Evolutionary conservation across 352 stramenopile species (phyloP).

Genomic region (Phytophthora rubi): DNA sequence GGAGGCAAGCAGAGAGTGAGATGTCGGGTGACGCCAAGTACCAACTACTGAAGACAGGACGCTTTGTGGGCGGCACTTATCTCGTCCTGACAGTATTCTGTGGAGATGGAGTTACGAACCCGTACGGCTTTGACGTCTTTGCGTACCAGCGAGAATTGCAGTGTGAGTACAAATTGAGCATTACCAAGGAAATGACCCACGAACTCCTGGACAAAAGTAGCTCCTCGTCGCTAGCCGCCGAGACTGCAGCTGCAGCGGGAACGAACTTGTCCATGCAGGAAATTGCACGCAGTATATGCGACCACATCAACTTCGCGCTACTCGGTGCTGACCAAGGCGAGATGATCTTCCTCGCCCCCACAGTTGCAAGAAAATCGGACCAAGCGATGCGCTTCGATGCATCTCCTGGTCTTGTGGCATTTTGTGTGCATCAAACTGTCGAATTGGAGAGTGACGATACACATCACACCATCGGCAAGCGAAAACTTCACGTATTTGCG

Average conservation of each 20-base stretch:
- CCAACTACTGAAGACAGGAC: slow-evolving; percentile 67
- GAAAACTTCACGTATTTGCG: slow-evolving; percentile 45
- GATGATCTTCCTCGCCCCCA: slow-evolving; percentile 58
- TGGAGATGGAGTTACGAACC: slow-evolving; percentile 65
- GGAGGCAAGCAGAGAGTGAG: slow-evolving; percentile 25
- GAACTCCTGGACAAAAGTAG: slow-evolving; percentile 61
- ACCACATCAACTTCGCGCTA: slow-evolving; percentile 58
- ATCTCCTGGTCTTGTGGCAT: slow-evolving; percentile 30
- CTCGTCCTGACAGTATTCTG: slow-evolving; percentile 73
- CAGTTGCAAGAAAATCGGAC: slow-evolving; percentile 19
- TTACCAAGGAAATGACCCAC: slow-evolving; percentile 73
- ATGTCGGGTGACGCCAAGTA: slow-evolving; percentile 48
- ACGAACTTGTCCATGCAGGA: slow-evolving; percentile 79
- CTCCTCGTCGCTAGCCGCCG: slow-evolving; percentile 58
- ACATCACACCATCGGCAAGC: slow-evolving; percentile 16
- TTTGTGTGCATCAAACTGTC: slow-evolving; percentile 52
- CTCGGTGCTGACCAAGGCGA: slow-evolving; percentile 48
- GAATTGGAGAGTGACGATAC: slow-evolving; percentile 20
- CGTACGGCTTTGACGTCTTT: slow-evolving; percentile 76
- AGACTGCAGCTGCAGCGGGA: slow-evolving; percentile 62
- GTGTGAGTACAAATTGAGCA: slow-evolving; percentile 55
- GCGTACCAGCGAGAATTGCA: slow-evolving; percentile 54
- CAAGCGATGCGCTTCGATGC: slow-evolving; percentile 37
- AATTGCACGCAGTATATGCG: slow-evolving; percentile 67
- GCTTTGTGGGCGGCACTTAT: slow-evolving; percentile 71